A percentile compares a stretch with the other conserved stretches of the same genome.
Evolutionary conservation across 2,329 filamentous ascomycete genomes (phyloP).

Genomic region (Dactylellina sp.): DNA sequence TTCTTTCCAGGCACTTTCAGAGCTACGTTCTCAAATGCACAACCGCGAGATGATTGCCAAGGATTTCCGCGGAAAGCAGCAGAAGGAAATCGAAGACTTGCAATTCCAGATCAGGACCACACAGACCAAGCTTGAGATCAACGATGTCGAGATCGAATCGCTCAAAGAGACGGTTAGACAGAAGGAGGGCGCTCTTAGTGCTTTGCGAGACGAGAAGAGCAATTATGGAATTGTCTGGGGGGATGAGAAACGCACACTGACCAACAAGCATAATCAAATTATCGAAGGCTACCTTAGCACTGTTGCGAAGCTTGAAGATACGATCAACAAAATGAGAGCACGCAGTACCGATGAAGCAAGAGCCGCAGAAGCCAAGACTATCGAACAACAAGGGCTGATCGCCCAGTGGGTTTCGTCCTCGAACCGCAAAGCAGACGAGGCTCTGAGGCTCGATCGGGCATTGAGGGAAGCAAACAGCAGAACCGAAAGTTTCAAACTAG

Average conservation of each 20-base stretch:
- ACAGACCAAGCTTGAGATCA: slow-evolving; percentile 47
- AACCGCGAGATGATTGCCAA: slow-evolving; percentile 31
- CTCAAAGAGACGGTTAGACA: slow-evolving; percentile 41
- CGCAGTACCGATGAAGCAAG: slow-evolving; percentile 44
- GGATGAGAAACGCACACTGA: slow-evolving; percentile 36
- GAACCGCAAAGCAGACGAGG: slow-evolving; percentile 42
- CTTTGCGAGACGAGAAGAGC: slow-evolving; percentile 34
- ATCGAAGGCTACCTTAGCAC: slow-evolving; percentile 43
- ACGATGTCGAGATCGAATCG: slow-evolving; percentile 46
- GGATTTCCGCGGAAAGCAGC: slow-evolving; percentile 29
- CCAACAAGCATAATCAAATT: slow-evolving; percentile 34
- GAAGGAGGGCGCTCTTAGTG: slow-evolving; percentile 30
- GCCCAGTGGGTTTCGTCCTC: slow-evolving; percentile 48
- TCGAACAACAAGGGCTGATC: slow-evolving; percentile 42
- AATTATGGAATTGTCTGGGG: slow-evolving; percentile 16
- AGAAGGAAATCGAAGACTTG: slow-evolving; percentile 39
- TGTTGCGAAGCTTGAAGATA: slow-evolving; percentile 47
- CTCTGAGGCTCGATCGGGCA: slow-evolving; percentile 37
- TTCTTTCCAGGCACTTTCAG: slow-evolving; percentile 18
- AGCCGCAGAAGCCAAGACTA: slow-evolving; percentile 28
- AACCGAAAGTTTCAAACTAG: slow-evolving; percentile 48
- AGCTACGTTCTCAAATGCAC: slow-evolving; percentile 41
- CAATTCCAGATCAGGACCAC: slow-evolving; percentile 43
- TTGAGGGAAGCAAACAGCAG: slow-evolving; percentile 42
- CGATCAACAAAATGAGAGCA: slow-evolving; percentile 43